A percentile compares a stretch with the other conserved stretches of the same genome.
These are phyloP conservation scores for Arthroderma sp. DNA, from an alignment of 2,329 filamentous ascomycete genomes.

Conservation along the genomic window DNA sequence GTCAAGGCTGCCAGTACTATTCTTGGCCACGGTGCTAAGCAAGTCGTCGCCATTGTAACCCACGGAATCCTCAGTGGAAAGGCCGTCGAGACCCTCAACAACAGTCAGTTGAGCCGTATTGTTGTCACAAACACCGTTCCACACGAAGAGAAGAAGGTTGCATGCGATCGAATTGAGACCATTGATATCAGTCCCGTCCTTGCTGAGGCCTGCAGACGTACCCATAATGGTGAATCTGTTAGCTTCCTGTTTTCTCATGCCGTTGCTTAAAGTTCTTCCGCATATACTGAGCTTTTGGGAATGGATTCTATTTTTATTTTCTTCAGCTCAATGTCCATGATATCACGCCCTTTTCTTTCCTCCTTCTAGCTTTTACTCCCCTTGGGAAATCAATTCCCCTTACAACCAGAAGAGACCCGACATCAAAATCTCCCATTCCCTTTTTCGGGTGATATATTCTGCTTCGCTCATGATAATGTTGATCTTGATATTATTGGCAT, in stretches of 20 bases:
- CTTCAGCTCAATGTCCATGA: too few relatives aligned
- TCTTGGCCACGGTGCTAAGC: conserved; percentile 69
- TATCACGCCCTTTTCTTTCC: too few relatives aligned
- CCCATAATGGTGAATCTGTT: conserved; percentile 40
- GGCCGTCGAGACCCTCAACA: conserved; percentile 75
- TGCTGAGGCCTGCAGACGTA: conserved; percentile 37
- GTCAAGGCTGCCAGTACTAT: conserved; percentile 82
- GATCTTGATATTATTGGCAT: too few relatives aligned
- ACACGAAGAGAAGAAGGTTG: conserved; percentile 63
- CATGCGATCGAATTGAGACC: conserved; percentile 68
- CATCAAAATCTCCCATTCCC: too few relatives aligned
- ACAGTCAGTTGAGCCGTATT: conserved; percentile 59
- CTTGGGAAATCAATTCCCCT: too few relatives aligned
- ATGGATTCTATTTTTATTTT: neutral
- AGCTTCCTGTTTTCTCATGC: conserved; percentile 39
- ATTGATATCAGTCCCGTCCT: conserved; percentile 80
- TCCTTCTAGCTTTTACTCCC: too few relatives aligned
- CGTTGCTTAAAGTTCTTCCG: conserved; percentile 20
- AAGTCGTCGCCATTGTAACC: conserved; percentile 89
- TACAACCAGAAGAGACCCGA: too few relatives aligned
- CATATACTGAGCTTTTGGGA: neutral
- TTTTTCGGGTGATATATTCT: too few relatives aligned
- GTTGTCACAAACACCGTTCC: conserved; percentile 88
- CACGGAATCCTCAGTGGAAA: conserved; percentile 84
- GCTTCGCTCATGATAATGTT: too few relatives aligned